A percentile compares a stretch with the other conserved stretches of the same genome.
Conservation (phyloP, 176 grass and related monocot species). For the Stipa capillata region DNA sequence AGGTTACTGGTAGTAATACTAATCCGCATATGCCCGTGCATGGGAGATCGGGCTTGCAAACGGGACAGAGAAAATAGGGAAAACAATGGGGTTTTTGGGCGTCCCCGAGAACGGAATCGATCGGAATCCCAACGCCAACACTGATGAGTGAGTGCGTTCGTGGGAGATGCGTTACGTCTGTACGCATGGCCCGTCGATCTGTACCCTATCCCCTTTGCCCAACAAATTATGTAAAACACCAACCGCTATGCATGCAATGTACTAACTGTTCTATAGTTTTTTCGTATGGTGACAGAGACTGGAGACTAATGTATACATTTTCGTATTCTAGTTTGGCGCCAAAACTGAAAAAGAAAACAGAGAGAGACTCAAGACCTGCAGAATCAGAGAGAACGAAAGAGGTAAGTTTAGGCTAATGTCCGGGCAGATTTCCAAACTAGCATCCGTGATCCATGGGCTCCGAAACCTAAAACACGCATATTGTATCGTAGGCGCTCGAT, state of each 20-base stretch:
- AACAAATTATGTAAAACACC: background rate
- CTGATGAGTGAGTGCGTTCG: background rate
- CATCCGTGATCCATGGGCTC: too few relatives aligned
- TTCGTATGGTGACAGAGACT: background rate
- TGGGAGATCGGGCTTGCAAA: background rate
- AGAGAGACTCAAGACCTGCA: too few relatives aligned
- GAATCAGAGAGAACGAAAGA: too few relatives aligned
- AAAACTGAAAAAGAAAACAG: too few relatives aligned
- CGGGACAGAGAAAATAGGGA: too few relatives aligned
- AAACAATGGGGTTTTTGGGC: background rate
- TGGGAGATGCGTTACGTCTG: background rate
- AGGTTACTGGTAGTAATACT: background rate
- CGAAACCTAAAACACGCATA: too few relatives aligned
- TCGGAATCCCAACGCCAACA: slow-evolving; percentile 24
- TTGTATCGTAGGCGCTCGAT: too few relatives aligned
- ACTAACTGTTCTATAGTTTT: background rate
- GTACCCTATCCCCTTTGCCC: background rate
- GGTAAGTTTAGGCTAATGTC: too few relatives aligned
- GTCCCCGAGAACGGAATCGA: background rate
- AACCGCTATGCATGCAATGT: background rate
- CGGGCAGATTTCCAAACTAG: too few relatives aligned
- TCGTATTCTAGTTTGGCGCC: background rate
- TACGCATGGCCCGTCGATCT: background rate
- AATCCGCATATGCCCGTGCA: background rate
- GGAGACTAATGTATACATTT: background rate